Base-by-base conservation (phyloP, 805 yeast genomes). In the Isabelozyma pseudorhagii region DNA sequence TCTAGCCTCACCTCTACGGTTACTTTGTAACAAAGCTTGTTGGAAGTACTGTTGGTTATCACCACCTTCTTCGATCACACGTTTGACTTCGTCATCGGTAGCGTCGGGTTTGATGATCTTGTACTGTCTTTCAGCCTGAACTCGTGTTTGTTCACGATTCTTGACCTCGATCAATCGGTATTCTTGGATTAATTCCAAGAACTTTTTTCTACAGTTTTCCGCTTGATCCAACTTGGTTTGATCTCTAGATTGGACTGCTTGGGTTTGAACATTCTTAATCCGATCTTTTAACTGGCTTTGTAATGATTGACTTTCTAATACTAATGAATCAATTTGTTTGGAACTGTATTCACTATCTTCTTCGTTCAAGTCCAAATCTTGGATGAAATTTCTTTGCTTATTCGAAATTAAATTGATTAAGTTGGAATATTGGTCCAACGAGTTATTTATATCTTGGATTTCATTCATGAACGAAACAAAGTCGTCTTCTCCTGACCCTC, bases 1-100 rank as follows among this genome's bases (percentile, higher is more conserved):
- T 68, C 94, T 83, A 41, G 98, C 97, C 72, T 94, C 97, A 59
- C 96, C 96, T 64, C 91, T 82, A 72, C 96, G 85, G 65, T 89
- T 88, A 48, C 91, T 85, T 70, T 87, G 87, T 74, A 86, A 77
- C 55, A 90, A 78, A 14, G 97, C 97, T 71, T 91, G 96, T 51
- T 96, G 90, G 73, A 94, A 94, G 60, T 92, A 89, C 73, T 93
- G 98, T 66, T 87, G 91, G 47, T 90, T 87, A 56, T 87, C 88
- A 48, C 82, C 82, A 14, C 64, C 63, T 61, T 90, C 96, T 58
- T 86, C 92, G 50, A 92, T 84, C 45, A 92, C 96, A 47, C 85
- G 89, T 56, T 82, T 83, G 53, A 93, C 88, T 73, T 93, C 96
- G 46, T 78, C 87, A 27, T 87, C 87, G 15, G 93, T 79, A 4